phyloP scores from a whole-genome alignment of 495 filamentous ascomycete genomes.

The Sphaerosporella brunnea region DNA sequence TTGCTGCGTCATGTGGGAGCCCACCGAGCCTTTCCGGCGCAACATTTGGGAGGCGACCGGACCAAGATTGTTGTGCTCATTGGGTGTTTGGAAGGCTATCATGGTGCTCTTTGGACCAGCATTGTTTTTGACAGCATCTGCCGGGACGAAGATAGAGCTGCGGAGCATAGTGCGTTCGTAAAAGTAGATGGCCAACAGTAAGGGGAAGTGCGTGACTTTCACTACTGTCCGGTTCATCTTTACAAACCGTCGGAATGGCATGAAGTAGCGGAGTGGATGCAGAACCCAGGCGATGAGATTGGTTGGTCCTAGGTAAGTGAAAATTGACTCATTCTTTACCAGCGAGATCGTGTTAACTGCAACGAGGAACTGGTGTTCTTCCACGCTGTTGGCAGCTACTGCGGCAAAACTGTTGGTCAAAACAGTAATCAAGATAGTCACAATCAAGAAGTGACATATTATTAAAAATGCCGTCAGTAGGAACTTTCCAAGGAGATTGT shows the following conservation, averaged over 20 bases:
- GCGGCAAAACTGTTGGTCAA: conserved; percentile 88
- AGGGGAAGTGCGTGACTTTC: conserved; percentile 73
- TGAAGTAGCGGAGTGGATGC: conserved; percentile 56
- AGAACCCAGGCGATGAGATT: conserved; percentile 80
- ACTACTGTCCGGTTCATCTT: conserved; percentile 69
- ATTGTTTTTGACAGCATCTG: conserved; percentile 41
- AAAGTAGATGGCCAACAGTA: conserved; percentile 64
- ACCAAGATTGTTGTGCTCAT: not conserved
- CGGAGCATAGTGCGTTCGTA: conserved; percentile 69
- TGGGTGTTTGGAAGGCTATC: not conserved
- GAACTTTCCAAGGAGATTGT: conserved; percentile 55
- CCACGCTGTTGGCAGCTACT: conserved; percentile 75
- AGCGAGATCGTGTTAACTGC: conserved; percentile 88
- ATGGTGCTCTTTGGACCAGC: not conserved
- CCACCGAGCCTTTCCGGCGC: conserved; percentile 25
- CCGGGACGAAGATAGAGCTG: conserved; percentile 50
- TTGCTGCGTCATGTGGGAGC: conserved; percentile 40
- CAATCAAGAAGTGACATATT: conserved; percentile 86
- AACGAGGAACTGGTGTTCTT: conserved; percentile 52
- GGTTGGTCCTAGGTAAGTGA: conserved; percentile 75
- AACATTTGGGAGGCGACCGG: not conserved
- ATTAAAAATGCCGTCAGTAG: conserved; percentile 69
- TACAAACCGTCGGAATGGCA: conserved; percentile 65
- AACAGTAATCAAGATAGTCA: conserved; percentile 83
- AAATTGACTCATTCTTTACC: conserved; percentile 87